phyloP scores from a whole-genome alignment of 257 asterid species.

The Linderniella brevidens region DNA sequence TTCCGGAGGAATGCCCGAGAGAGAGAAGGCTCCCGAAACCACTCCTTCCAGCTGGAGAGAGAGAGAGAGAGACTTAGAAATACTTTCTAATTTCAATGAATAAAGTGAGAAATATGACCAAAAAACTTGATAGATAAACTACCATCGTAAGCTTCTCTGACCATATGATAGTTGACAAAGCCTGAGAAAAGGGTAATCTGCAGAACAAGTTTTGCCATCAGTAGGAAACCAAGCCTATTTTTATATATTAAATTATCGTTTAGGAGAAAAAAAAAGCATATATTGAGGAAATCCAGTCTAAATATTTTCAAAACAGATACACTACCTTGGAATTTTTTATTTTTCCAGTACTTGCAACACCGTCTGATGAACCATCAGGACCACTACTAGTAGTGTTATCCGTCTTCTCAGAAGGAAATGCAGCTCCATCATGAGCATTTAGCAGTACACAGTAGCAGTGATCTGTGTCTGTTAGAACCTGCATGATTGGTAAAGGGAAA shows the following conservation, averaged over 20 bases:
- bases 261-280: no score
- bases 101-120: background rate
- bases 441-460: conserved; percentile 93
- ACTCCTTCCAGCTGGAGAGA: conserved; percentile 58
- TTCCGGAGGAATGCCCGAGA: conserved; percentile 79
- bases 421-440: conserved; percentile 85
- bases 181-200: conserved; percentile 96
- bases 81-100: background rate
- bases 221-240: no score
- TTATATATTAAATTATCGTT: no score
- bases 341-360: conserved; percentile 30
- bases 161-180: conserved; percentile 96
- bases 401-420: conserved; percentile 49
- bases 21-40: conserved; percentile 94
- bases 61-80: conserved; percentile 1
- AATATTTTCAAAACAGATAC: background rate
- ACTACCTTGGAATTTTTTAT: conserved; percentile 60
- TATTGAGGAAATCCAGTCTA: no score
- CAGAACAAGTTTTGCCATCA: conserved; percentile 11
- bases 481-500: conserved; percentile 6
- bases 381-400: conserved; percentile 16
- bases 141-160: conserved; percentile 96
- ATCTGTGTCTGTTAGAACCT: conserved; percentile 93
- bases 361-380: conserved; percentile 28
- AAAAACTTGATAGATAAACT: conserved; percentile 9